A percentile compares a stretch with the other conserved stretches of the same genome.
phyloP scores from a whole-genome alignment of 2,329 filamentous ascomycete species.

The Pyrenophora tritici-repentis region DNA sequence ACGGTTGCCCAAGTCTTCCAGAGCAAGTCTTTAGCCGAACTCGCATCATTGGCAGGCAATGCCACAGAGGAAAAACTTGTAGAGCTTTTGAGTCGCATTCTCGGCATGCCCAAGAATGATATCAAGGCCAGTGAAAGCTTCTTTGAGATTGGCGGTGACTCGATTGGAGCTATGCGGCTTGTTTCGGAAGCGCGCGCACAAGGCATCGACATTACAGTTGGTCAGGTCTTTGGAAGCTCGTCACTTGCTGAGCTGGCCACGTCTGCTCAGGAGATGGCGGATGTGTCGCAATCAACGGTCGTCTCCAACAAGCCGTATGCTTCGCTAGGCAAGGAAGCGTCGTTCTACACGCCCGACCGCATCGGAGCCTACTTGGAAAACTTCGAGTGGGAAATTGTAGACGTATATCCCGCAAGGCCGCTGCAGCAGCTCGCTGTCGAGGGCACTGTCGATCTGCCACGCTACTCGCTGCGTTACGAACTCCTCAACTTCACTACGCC shows the following conservation, averaged over 20 bases:
- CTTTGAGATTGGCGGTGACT: slow-evolving; percentile 55
- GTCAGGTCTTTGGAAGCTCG: slow-evolving; percentile 52
- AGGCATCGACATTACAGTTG: slow-evolving; percentile 49
- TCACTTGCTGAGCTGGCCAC: slow-evolving; percentile 45
- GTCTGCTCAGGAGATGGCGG: slow-evolving; percentile 35
- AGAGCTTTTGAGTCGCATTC: slow-evolving; percentile 33
- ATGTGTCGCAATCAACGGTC: slow-evolving; percentile 18
- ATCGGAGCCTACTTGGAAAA: slow-evolving; percentile 60
- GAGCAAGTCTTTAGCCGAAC: slow-evolving; percentile 54
- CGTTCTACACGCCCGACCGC: slow-evolving; percentile 53
- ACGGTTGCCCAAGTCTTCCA: slow-evolving; percentile 53
- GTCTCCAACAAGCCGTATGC: slow-evolving; percentile 56
- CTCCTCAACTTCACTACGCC: slow-evolving; percentile 64
- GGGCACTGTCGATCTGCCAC: slow-evolving; percentile 62
- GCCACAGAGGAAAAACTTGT: slow-evolving; percentile 39
- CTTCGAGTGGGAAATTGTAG: slow-evolving; percentile 56
- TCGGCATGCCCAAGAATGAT: slow-evolving; percentile 34
- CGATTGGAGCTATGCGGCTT: slow-evolving; percentile 53
- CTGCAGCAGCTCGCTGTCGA: slow-evolving; percentile 64
- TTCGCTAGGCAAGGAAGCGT: slow-evolving; percentile 52
- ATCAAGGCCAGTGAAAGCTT: slow-evolving; percentile 52
- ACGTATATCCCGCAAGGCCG: slow-evolving; percentile 64
- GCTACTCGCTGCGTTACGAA: slow-evolving; percentile 68
- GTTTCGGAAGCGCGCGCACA: slow-evolving; percentile 47
- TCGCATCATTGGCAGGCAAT: slow-evolving; percentile 55